Evolutionary conservation across 2,329 filamentous ascomycete species (phyloP).

Genomic region (Colletotrichum musae): DNA sequence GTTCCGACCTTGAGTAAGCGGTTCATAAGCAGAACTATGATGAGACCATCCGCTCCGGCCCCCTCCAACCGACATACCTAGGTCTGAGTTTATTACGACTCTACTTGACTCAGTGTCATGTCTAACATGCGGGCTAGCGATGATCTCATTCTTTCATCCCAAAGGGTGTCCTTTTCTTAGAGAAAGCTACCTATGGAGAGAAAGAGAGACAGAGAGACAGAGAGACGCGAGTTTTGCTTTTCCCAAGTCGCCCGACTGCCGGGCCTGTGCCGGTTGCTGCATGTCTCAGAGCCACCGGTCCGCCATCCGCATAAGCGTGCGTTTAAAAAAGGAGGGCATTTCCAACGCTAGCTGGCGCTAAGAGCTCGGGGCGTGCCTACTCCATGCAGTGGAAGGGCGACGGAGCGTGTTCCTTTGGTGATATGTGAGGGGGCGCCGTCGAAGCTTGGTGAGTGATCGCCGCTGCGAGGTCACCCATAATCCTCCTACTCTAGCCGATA

Average conservation of each 20-base stretch:
- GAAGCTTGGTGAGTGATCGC: slow-evolving; percentile 13
- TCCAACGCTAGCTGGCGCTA: no score
- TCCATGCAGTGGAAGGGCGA: background rate
- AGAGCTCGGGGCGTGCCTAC: no score
- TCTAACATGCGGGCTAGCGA: background rate
- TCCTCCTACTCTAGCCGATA: no score
- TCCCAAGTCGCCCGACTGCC: slow-evolving; percentile 4
- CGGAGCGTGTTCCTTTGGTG: slow-evolving; percentile 1
- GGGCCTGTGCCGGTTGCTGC: slow-evolving; percentile 14
- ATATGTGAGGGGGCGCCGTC: slow-evolving; percentile 5
- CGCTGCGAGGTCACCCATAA: slow-evolving; percentile 12
- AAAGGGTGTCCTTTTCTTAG: background rate
- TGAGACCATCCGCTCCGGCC: background rate
- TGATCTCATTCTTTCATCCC: slow-evolving; percentile 13
- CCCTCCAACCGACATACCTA: slow-evolving; percentile 1
- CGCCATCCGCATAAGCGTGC: slow-evolving; percentile 11
- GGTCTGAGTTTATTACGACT: slow-evolving; percentile 25
- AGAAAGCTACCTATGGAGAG: background rate
- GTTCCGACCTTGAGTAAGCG: slow-evolving; percentile 4
- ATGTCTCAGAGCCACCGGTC: slow-evolving; percentile 16
- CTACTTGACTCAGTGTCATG: background rate
- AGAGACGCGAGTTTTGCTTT: background rate
- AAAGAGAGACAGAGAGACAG: background rate
- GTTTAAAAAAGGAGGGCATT: background rate
- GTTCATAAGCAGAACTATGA: slow-evolving; percentile 10